Conservation (phyloP, 116 monocot genomes). For the Papilionanthe hybrid region DNA sequence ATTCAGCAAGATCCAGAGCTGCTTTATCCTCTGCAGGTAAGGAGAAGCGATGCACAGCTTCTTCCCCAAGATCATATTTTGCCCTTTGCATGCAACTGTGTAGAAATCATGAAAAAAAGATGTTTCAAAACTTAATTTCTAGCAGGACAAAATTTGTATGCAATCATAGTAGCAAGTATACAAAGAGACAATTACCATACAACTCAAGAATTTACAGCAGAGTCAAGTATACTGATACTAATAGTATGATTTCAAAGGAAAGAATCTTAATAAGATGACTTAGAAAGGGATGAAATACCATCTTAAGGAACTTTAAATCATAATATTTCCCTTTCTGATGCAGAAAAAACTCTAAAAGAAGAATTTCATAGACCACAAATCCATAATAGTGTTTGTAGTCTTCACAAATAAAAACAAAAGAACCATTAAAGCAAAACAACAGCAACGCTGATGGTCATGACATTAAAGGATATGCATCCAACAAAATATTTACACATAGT, state of each 20-base stretch:
- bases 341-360: too few relatives aligned
- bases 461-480: too few relatives aligned
- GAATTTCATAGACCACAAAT: too few relatives aligned
- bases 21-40: slow-evolving; percentile 91
- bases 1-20: slow-evolving; percentile 78
- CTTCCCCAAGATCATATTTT: slow-evolving; percentile 89
- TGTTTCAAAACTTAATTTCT: not conserved
- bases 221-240: not conserved
- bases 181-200: not conserved
- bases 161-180: not conserved
- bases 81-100: slow-evolving; percentile 88
- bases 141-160: not conserved
- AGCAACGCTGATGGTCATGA: not conserved
- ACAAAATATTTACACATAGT: too few relatives aligned
- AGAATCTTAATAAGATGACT: not conserved
- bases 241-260: not conserved
- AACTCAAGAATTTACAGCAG: not conserved
- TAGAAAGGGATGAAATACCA: not conserved
- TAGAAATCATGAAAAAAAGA: slow-evolving; percentile 6
- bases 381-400: too few relatives aligned
- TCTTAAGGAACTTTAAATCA: not conserved
- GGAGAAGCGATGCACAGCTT: slow-evolving; percentile 84
- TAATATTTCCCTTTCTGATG: too few relatives aligned
- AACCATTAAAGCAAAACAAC: not conserved
- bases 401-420: too few relatives aligned